A percentile compares a stretch with the other conserved stretches of the same genome.
Evolutionary conservation across 805 yeast genomes (phyloP).

Genomic region (Torulaspora franciscae): DNA sequence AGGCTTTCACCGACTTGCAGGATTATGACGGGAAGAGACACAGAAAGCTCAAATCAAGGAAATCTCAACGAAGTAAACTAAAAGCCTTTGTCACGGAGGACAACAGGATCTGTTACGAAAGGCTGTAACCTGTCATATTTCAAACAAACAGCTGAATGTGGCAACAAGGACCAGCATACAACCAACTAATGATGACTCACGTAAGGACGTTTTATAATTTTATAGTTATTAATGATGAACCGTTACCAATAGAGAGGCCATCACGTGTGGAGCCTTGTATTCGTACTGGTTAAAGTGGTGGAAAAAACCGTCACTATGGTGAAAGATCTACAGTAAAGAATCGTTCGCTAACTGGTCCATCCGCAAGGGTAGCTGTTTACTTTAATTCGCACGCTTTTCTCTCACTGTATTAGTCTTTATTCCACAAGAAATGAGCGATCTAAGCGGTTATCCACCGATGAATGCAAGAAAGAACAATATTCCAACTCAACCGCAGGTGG

Average conservation of each 20-base stretch:
- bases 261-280: neutral
- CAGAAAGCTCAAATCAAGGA: conserved; percentile 8
- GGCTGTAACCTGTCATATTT: conserved; percentile 9
- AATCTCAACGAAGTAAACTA: conserved; percentile 21
- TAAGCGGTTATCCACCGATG: neutral
- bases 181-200: neutral
- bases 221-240: neutral
- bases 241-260: neutral
- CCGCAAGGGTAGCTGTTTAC: neutral
- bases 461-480: neutral
- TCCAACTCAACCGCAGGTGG: neutral
- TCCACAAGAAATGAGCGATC: neutral
- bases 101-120: conserved; percentile 28
- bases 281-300: neutral
- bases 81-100: conserved; percentile 24
- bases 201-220: neutral
- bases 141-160: neutral
- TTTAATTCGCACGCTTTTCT: neutral
- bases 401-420: neutral
- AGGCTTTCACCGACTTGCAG: neutral
- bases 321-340: too few species aligned
- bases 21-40: conserved; percentile 1
- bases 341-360: neutral
- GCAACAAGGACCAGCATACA: conserved; percentile 1
- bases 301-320: neutral